phyloP scores from a whole-genome alignment of 106 monocot species.

The Phalaenopsis equestris region DNA sequence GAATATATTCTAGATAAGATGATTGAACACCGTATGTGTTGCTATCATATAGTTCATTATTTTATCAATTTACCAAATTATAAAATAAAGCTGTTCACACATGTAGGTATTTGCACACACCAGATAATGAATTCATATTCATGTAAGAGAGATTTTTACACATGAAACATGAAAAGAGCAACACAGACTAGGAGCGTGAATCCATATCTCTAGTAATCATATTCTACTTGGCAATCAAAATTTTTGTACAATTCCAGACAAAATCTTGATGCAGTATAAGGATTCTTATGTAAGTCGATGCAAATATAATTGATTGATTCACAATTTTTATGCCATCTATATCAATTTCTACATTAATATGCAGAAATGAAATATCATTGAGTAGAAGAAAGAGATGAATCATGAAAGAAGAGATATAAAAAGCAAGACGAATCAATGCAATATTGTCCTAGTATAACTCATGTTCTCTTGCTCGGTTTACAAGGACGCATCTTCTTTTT shows the following conservation, averaged over 20 bases:
- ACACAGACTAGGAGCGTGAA: not conserved
- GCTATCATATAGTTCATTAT: not conserved
- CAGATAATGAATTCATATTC: not conserved
- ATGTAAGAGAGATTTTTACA: not conserved
- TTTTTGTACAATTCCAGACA: not conserved
- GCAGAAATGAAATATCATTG: too few relatives aligned
- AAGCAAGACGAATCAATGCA: too few relatives aligned
- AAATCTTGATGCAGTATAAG: not conserved
- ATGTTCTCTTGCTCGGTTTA: too few relatives aligned
- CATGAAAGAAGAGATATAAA: too few relatives aligned
- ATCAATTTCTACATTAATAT: too few relatives aligned
- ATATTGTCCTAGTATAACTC: too few relatives aligned
- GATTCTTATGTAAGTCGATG: too few relatives aligned
- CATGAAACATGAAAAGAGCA: not conserved
- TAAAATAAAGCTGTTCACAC: not conserved
- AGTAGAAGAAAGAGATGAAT: too few relatives aligned
- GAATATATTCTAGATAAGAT: not conserved
- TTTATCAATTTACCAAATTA: not conserved
- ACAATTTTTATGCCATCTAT: too few relatives aligned
- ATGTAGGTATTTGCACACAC: not conserved
- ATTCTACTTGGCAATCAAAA: not conserved
- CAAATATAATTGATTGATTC: too few relatives aligned
- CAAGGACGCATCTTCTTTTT: too few relatives aligned
- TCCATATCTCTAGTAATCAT: not conserved
- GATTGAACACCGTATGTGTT: not conserved